Evolutionary conservation across 768 basidiomycete species (phyloP).

Genomic region (Trametes elegans): DNA sequence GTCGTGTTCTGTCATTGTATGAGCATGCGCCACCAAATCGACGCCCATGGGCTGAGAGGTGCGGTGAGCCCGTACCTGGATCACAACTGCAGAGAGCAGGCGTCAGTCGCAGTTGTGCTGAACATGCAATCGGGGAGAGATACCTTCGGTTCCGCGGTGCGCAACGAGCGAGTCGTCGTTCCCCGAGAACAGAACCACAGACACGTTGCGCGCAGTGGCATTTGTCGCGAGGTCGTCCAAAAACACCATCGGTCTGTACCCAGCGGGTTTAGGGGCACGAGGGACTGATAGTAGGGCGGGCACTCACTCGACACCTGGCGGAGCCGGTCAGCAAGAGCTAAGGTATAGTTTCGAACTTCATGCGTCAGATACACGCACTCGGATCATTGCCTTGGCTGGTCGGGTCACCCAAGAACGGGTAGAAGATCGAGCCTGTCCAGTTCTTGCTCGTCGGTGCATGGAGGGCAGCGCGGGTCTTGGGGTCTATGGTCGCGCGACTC

Average conservation of each 20-base stretch:
- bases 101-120: not conserved
- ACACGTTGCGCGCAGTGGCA: slow-evolving; percentile 47
- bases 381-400: slow-evolving; percentile 26
- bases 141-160: slow-evolving; percentile 63
- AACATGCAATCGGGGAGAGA: slow-evolving; percentile 8
- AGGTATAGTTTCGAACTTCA: not conserved
- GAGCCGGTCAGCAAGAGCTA: not conserved
- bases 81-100: slow-evolving; percentile 33
- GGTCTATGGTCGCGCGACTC: no score
- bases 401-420: slow-evolving; percentile 29
- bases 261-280: not conserved
- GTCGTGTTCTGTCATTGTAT: slow-evolving; percentile 62
- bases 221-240: slow-evolving; percentile 64
- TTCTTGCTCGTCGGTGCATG: slow-evolving; percentile 65
- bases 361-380: slow-evolving; percentile 27
- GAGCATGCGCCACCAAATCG: not conserved
- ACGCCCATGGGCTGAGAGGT: no score
- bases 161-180: slow-evolving; percentile 68
- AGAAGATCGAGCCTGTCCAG: slow-evolving; percentile 34
- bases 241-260: slow-evolving; percentile 56
- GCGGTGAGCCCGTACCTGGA: slow-evolving; percentile 40
- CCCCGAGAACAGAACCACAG: slow-evolving; percentile 60
- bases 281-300: no score
- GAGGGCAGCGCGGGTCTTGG: slow-evolving; percentile 52
- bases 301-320: slow-evolving; percentile 35